These are phyloP conservation scores for Globisporangium echinulatum DNA, from an alignment of 352 stramenopile genomes.

Conservation along the genomic window DNA sequence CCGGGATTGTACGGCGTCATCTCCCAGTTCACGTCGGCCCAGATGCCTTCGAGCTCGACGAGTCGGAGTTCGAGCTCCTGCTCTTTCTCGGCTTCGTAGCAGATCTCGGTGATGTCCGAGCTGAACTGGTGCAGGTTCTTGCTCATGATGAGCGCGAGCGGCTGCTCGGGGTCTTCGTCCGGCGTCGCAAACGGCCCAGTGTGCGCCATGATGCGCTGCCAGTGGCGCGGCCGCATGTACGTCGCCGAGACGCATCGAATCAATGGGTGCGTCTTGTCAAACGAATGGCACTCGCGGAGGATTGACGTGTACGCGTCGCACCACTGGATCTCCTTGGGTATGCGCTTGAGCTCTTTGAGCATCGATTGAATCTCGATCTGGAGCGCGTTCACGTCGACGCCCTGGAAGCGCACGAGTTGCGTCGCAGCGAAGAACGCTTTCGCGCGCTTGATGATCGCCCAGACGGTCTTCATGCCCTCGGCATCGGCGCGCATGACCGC, in stretches of 20 bases:
- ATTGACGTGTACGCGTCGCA: slow-evolving; percentile 87
- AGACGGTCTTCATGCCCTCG: slow-evolving; percentile 73
- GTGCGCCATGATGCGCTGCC: slow-evolving; percentile 88
- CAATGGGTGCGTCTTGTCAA: slow-evolving; percentile 81
- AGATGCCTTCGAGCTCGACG: slow-evolving; percentile 88
- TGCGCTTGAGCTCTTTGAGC: slow-evolving; percentile 91
- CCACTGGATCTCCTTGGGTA: slow-evolving; percentile 92
- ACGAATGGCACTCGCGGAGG: slow-evolving; percentile 68
- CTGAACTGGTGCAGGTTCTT: slow-evolving; percentile 94
- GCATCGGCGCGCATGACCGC: slow-evolving; percentile 79
- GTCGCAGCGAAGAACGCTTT: slow-evolving; percentile 69
- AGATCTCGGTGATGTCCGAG: slow-evolving; percentile 95
- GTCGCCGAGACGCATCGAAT: slow-evolving; percentile 69
- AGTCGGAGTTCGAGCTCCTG: slow-evolving; percentile 93
- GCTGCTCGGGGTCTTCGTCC: slow-evolving; percentile 89
- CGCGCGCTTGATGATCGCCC: slow-evolving; percentile 70
- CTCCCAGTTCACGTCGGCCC: slow-evolving; percentile 91
- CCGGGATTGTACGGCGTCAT: slow-evolving; percentile 89
- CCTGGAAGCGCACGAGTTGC: slow-evolving; percentile 84
- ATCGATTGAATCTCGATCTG: slow-evolving; percentile 93
- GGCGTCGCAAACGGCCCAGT: slow-evolving; percentile 90
- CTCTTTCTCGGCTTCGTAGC: slow-evolving; percentile 95
- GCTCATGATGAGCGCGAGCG: slow-evolving; percentile 85
- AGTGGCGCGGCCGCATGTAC: slow-evolving; percentile 93
- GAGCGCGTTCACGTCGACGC: slow-evolving; percentile 90